Base-by-base conservation (phyloP, 208 protist species). In the Acanthamoeba quina region DNA sequence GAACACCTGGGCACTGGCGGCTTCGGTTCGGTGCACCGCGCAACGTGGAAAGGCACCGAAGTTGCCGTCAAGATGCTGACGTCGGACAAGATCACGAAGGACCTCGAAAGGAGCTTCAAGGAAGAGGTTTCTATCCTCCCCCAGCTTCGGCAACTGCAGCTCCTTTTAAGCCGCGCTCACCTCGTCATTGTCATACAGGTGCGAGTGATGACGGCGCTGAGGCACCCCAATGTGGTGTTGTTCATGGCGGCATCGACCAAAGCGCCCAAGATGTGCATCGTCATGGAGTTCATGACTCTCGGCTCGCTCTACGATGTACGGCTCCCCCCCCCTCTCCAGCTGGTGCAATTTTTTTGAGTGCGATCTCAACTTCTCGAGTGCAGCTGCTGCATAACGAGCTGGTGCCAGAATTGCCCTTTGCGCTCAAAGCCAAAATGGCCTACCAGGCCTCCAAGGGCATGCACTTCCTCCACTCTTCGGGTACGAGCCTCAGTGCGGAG, bases 181-280 rank as follows among this genome's bases (percentile, higher is more conserved):
- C 19, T 64, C 19, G 1, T 5, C 58, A n/a, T 64, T 19, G 17
- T 58, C 54, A 58, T 21, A 29, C n/a, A 66, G 60, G 60, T 66
- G 60, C 60, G 60, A 1, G 94, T 96, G 47, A 90, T 96, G 56
- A 95, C 56, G 5, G 49, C 95, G 0, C 34, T 96, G 9, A 29
- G 80, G 26, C 95, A 96, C 19, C 95, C 95, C 41, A 96, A 96
- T 3, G 60, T 96, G 6, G 94, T 95, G 7, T 49, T 96, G 24
- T 96, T 96, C 56, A 96, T 96, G 56, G 95, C 93, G 7, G 95
- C 85, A 6, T 96, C 92, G 9, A 74, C 82, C 29, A 88, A 29
- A n/a, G 78, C 41, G 37, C 47, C 47, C 21, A 52, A 88, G 47
- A 88, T 88, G 78, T 52, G 47, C 49, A 88, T 88, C 24, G 78